phyloP scores from a whole-genome alignment of 257 asterid species.

The Solanum bulbocastanum region DNA sequence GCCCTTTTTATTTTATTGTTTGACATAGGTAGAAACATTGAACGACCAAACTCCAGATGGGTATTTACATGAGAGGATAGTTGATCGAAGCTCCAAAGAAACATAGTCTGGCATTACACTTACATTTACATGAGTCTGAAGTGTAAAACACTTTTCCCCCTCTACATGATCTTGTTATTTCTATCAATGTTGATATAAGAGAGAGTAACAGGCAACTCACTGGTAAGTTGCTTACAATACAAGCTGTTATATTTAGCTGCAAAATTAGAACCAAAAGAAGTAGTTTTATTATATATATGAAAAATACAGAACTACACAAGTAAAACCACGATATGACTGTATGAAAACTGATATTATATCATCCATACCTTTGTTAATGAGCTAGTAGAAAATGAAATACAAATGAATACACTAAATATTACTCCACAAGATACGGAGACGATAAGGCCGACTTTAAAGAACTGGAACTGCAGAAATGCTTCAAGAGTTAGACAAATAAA shows the following conservation, averaged over 20 bases:
- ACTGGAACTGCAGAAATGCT: no score
- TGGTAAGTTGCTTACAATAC: slow-evolving; percentile 24
- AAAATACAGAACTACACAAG: background rate
- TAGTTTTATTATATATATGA: background rate
- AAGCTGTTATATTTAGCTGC: slow-evolving; percentile 49
- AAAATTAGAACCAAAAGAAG: slow-evolving; percentile 1
- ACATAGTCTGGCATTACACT: background rate
- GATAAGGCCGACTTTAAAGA: no score
- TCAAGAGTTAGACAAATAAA: no score
- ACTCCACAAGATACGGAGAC: no score
- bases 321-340: background rate
- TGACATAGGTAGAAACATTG: background rate
- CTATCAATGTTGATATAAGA: background rate
- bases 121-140: background rate
- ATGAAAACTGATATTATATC: background rate
- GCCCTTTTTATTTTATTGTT: background rate
- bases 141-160: background rate
- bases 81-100: background rate
- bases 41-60: background rate
- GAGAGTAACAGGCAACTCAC: no score
- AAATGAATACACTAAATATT: no score
- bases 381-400: slow-evolving; percentile 46
- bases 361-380: slow-evolving; percentile 42
- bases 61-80: background rate
- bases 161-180: background rate